Conservation (phyloP, 345 rosid genomes). For the Brassica carinata region DNA sequence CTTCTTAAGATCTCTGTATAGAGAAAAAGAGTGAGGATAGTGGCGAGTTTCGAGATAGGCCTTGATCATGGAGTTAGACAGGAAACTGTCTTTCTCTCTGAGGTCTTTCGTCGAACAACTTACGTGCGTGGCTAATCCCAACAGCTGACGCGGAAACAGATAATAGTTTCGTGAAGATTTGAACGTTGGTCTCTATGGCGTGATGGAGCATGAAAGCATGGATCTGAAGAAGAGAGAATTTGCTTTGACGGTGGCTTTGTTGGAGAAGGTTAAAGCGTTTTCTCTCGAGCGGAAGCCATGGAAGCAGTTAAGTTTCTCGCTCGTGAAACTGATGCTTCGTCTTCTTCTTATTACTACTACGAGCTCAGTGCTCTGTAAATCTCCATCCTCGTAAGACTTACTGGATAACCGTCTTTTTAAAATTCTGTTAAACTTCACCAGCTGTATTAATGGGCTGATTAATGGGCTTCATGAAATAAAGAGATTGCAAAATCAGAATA, state of each 20-base stretch:
- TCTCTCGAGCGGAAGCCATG: conserved; percentile 61
- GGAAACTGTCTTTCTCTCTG: conserved; percentile 54
- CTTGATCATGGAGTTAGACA: conserved; percentile 74
- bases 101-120: conserved; percentile 55
- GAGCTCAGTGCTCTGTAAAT: neutral
- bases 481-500: no score
- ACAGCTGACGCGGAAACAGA: conserved; percentile 40
- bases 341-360: neutral
- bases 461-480: no score
- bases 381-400: neutral
- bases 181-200: conserved; percentile 57
- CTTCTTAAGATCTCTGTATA: conserved; percentile 55
- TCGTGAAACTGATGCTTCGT: neutral
- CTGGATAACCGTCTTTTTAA: no score
- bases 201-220: conserved; percentile 69
- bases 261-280: conserved; percentile 59
- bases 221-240: conserved; percentile 50
- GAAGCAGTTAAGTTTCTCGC: conserved; percentile 24
- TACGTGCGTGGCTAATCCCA: conserved; percentile 55
- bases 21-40: conserved; percentile 46
- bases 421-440: no score
- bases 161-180: conserved; percentile 63
- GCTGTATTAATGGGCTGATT: no score
- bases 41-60: conserved; percentile 49
- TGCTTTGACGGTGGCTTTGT: conserved; percentile 32